Evolutionary conservation across 140 eudicot genomes (phyloP).

Genomic region (Ambrosia hybrid): DNA sequence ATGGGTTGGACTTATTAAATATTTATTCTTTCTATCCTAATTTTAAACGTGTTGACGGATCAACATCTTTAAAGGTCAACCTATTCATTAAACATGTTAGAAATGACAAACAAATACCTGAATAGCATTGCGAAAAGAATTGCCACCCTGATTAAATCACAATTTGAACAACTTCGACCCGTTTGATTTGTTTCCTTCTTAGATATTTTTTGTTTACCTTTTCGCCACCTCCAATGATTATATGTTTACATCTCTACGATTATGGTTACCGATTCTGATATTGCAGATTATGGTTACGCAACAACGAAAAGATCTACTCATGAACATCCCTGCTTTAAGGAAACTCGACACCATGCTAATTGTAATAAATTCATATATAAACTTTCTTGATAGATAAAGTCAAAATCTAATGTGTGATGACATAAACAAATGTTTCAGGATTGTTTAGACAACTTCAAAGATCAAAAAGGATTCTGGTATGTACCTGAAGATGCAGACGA

Average conservation of each 20-base stretch:
- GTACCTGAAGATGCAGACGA: constrained; percentile 60
- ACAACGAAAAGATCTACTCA: constrained; percentile 73
- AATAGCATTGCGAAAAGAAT: not conserved
- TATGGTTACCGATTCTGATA: not conserved
- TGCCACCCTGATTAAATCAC: not conserved
- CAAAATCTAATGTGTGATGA: not conserved
- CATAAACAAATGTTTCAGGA: constrained; percentile 44
- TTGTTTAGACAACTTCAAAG: constrained; percentile 65
- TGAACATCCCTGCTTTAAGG: constrained; percentile 80
- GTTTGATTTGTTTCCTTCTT: not conserved
- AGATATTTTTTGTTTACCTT: no score
- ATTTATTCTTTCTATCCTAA: no score
- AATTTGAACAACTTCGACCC: not conserved
- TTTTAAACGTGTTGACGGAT: not conserved
- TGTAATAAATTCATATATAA: constrained; percentile 36
- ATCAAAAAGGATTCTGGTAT: constrained; percentile 61
- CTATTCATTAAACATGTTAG: not conserved
- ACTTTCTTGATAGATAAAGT: not conserved
- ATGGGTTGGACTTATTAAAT: not conserved
- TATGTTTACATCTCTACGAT: no score
- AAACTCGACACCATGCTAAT: constrained; percentile 84
- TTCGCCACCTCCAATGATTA: no score
- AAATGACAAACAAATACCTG: not conserved
- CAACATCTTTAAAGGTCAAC: not conserved
- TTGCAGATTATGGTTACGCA: constrained; percentile 83